Evolutionary conservation across 768 basidiomycete species (phyloP), one percentile per base, ranked within the genome.

Genomic region (Tricholoma matsutake): DNA sequence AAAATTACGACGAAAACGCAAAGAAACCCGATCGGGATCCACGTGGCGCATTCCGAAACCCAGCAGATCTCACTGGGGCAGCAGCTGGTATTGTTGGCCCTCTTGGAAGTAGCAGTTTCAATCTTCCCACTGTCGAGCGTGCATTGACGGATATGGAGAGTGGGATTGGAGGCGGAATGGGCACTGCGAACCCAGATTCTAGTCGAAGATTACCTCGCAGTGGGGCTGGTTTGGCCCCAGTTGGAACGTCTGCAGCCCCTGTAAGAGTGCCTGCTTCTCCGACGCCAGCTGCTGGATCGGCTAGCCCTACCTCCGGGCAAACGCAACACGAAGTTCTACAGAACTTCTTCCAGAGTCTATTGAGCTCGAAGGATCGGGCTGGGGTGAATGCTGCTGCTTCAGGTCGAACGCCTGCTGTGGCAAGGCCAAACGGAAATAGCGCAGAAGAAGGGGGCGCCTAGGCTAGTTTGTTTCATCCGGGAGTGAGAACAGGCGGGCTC

Each of bases 11-110:
- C 73, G 86, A 93, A 69, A 91, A 96, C 63, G 83, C 91, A 41
- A 93, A 92, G 75, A 96, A 95, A 67, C 83, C 91, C 0, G 92
- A 94, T 66, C 84, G 91, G 58, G 95, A 98, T 76, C 94, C 94
- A 20, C 88, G 94, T 34, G 87, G 87, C 14, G 86, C 89, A 2
- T 97, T 97, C 83, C 83, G 91, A 59, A 90, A 90, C 60, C 88
- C 88, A 0, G 76, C 83, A 47, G 90, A 91, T 58, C 75, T 81
- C 25, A 72, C 82, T 6, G 79, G 80, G 16, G 75, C 81, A 4
- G 72, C 82, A 3, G 83, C 88, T 1, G 94, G 96, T 28, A 86
- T 97, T 52, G 96, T 99, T 10, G 96, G 96, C 1, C 96, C 96
- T 0, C 84, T 99, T 75, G 91, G 91, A 57, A 91, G 88, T 71